Percentiles rank a stretch among this genome's conserved stretches.
Conservation (phyloP, 352 stramenopile genomes). For the Pythium sp. region DNA sequence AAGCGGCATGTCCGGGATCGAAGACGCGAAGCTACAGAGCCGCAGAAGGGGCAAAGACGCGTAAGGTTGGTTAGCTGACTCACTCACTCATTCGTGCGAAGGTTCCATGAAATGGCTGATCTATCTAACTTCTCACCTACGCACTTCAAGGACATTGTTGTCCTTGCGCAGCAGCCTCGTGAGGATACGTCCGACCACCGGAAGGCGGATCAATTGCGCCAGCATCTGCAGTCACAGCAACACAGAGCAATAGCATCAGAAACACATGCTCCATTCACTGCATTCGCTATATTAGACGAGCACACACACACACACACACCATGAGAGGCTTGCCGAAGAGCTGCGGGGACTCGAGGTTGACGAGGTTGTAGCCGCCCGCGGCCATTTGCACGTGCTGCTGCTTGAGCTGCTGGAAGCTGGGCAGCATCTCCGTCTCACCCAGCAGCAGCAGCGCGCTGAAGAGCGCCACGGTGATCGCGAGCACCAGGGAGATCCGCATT, state of each 20-base stretch:
- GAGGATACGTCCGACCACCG: conserved; percentile 47
- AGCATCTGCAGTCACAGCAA: conserved; percentile 12
- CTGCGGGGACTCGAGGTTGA: conserved; percentile 39
- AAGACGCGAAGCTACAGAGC: conserved; percentile 40
- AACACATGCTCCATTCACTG: background rate
- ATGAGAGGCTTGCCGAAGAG: conserved; percentile 49
- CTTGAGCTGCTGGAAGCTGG: conserved; percentile 32
- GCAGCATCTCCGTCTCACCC: conserved; percentile 42
- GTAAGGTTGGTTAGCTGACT: background rate
- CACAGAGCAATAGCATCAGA: background rate
- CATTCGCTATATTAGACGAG: background rate
- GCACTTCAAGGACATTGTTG: conserved; percentile 63
- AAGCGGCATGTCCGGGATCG: conserved; percentile 65
- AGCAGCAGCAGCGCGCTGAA: conserved; percentile 49
- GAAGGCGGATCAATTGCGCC: conserved; percentile 41
- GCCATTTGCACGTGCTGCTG: conserved; percentile 27
- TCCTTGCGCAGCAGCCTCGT: conserved; percentile 45
- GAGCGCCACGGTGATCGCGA: conserved; percentile 41
- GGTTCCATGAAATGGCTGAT: background rate
- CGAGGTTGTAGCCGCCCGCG: conserved; percentile 48
- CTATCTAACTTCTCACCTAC: conserved; percentile 23
- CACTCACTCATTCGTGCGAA: no score
- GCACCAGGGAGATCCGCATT: conserved; percentile 16
- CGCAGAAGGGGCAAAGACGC: background rate
- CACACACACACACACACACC: conserved; percentile 1